These are phyloP conservation scores for Geosiphon pyriformis DNA, from an alignment of 192 early-diverging fungal genomes.

Conservation along the genomic window DNA sequence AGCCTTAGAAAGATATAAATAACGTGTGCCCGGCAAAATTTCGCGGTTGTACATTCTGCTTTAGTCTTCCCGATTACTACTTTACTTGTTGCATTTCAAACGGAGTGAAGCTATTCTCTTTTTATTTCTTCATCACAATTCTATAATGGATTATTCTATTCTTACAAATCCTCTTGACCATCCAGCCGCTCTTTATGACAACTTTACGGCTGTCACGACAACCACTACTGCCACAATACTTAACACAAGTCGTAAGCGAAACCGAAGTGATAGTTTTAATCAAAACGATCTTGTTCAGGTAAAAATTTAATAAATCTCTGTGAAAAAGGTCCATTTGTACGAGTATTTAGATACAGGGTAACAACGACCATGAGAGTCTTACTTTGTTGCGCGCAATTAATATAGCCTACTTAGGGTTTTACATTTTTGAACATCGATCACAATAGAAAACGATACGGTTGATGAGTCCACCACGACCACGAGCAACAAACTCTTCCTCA, in stretches of 20 bases:
- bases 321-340: neutral
- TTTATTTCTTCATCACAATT: too few relatives aligned
- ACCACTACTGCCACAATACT: neutral
- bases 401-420: neutral
- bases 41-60: too few relatives aligned
- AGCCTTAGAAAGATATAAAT: too few relatives aligned
- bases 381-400: neutral
- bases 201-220: neutral
- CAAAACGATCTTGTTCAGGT: neutral
- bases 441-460: slow-evolving; percentile 10
- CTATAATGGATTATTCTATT: too few relatives aligned
- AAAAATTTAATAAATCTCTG: too few relatives aligned
- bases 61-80: too few relatives aligned
- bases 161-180: too few relatives aligned
- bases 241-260: neutral
- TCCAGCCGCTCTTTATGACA: too few relatives aligned
- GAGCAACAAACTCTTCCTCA: neutral
- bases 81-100: too few relatives aligned
- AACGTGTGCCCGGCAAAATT: too few relatives aligned
- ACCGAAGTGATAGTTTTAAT: neutral
- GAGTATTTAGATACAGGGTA: neutral
- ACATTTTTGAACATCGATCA: neutral
- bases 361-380: neutral
- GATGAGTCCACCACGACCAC: slow-evolving; percentile 8
- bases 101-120: too few relatives aligned